phyloP scores from a whole-genome alignment of 257 asterid species.

The Primulina tabacum region DNA sequence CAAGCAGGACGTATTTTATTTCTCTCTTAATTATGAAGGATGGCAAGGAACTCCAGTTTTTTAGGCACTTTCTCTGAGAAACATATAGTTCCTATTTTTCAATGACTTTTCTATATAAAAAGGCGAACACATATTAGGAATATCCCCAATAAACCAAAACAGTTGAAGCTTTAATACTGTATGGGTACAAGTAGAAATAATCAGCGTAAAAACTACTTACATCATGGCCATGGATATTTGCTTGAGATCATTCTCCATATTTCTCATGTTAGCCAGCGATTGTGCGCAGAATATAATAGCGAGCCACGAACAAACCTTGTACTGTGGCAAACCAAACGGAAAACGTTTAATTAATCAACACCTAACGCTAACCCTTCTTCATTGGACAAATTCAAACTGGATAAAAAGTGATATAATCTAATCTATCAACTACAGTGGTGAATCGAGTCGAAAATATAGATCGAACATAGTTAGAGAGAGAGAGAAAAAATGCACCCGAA shows the following conservation, averaged over 20 bases:
- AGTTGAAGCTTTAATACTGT: neutral
- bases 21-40: too few relatives aligned
- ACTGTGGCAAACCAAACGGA: slow-evolving; percentile 41
- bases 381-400: neutral
- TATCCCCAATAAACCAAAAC: neutral
- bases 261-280: slow-evolving; percentile 88
- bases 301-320: slow-evolving; percentile 89
- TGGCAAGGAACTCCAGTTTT: neutral
- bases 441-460: neutral
- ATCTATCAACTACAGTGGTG: neutral
- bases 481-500: slow-evolving; percentile 30
- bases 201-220: slow-evolving; percentile 42
- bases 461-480: neutral
- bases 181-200: neutral
- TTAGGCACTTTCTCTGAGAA: neutral
- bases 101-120: neutral
- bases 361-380: neutral
- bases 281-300: slow-evolving; percentile 89
- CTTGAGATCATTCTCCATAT: slow-evolving; percentile 86
- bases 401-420: too few relatives aligned
- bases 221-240: slow-evolving; percentile 99
- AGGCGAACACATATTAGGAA: too few relatives aligned
- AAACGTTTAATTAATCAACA: neutral
- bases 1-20: neutral
- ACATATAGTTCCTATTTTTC: neutral